These are phyloP conservation scores for Fusarium albosuccineum DNA, from an alignment of 2,329 filamentous ascomycete genomes.

Conservation along the genomic window DNA sequence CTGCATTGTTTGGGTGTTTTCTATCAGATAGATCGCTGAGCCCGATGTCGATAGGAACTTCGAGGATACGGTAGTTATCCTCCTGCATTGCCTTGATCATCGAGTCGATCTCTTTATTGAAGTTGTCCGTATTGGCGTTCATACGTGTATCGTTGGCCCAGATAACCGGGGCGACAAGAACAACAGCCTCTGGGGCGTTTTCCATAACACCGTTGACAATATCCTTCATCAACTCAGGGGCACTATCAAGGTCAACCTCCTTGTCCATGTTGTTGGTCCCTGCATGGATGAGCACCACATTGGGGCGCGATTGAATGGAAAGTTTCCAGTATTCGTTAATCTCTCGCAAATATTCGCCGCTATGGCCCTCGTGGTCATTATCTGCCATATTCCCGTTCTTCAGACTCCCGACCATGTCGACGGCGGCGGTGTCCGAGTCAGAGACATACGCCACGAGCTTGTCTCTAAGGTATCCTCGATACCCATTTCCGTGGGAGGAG, in stretches of 20 bases:
- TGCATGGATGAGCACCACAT: constrained; percentile 33
- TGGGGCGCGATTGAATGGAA: constrained; percentile 28
- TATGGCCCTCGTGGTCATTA: constrained; percentile 30
- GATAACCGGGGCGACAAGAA: constrained; percentile 29
- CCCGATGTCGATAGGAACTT: constrained; percentile 26
- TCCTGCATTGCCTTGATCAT: constrained; percentile 12
- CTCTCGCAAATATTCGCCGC: constrained; percentile 24
- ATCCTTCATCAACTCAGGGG: constrained; percentile 13
- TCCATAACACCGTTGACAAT: constrained; percentile 32
- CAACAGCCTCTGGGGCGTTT: constrained; percentile 24
- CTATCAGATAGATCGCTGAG: constrained; percentile 23
- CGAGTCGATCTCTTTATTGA: constrained; percentile 21
- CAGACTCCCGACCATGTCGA: constrained; percentile 28
- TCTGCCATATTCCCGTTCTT: constrained; percentile 29
- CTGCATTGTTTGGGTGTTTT: constrained; percentile 33
- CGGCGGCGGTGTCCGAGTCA: background rate
- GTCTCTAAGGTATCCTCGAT: constrained; percentile 18
- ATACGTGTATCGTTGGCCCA: constrained; percentile 32
- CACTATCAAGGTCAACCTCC: constrained; percentile 1
- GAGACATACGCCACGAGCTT: no score
- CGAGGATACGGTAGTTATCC: constrained; percentile 18
- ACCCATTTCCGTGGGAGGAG: constrained; percentile 23
- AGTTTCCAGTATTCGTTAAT: constrained; percentile 31
- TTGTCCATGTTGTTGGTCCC: constrained; percentile 38
- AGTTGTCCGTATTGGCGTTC: constrained; percentile 32